A percentile compares a stretch with the other conserved stretches of the same genome.
Conservation (phyloP, 306 rosid species). For the Bauhinia variegata region DNA sequence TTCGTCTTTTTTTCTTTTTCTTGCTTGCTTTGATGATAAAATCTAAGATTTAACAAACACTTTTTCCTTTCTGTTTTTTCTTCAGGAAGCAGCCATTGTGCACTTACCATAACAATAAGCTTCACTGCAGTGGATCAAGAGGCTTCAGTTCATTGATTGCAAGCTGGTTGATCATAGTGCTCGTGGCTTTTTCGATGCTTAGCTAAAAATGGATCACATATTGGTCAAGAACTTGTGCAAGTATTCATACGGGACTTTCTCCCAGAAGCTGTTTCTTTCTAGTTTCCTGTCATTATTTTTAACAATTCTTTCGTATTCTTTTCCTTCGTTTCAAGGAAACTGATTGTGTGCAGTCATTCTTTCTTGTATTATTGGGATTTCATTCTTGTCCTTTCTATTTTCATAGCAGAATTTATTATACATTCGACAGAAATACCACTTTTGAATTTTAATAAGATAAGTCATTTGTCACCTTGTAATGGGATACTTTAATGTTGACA, state of each 20-base stretch:
- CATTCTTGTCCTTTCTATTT: neutral
- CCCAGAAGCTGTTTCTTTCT: slow-evolving; percentile 37
- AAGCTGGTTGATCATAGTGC: slow-evolving; percentile 48
- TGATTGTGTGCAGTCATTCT: neutral
- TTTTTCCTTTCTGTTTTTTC: slow-evolving; percentile 11
- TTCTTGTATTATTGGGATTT: neutral
- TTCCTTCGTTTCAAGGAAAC: slow-evolving; percentile 28
- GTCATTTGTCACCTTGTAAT: too few relatives aligned
- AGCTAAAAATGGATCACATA: slow-evolving; percentile 29
- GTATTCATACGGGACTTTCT: slow-evolving; percentile 11
- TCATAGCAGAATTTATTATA: neutral
- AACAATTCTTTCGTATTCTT: slow-evolving; percentile 5
- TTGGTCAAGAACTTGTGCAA: slow-evolving; percentile 5
- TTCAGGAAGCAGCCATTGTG: slow-evolving; percentile 73
- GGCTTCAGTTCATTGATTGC: slow-evolving; percentile 46
- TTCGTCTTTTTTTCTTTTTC: neutral
- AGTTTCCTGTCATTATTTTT: slow-evolving; percentile 14
- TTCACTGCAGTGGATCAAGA: slow-evolving; percentile 66
- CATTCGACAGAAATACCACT: too few relatives aligned
- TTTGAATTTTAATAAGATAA: too few relatives aligned
- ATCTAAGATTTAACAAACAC: neutral
- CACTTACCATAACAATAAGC: slow-evolving; percentile 62
- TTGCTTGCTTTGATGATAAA: neutral
- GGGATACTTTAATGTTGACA: too few relatives aligned
- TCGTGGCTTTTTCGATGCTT: slow-evolving; percentile 35